Conservation (phyloP, 371 early-diverging fungal species). For the Cokeromyces recurvatus region DNA sequence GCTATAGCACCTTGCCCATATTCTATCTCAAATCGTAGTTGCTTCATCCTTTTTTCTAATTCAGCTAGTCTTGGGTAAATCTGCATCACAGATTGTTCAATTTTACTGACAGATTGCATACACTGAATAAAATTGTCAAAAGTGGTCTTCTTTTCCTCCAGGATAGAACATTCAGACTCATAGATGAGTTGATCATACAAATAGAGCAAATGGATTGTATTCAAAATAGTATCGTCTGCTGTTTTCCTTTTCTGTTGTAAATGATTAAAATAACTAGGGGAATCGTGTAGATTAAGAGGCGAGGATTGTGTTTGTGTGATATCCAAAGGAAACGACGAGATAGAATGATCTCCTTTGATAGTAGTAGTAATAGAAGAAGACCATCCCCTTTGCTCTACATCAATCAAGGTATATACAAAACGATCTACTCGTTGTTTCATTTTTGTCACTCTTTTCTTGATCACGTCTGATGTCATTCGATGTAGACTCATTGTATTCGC, state of each 20-base stretch:
- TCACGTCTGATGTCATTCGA: slow-evolving; percentile 7
- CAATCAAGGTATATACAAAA: background rate
- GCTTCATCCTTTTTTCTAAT: slow-evolving; percentile 7
- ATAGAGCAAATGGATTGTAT: slow-evolving; percentile 5
- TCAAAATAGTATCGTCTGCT: background rate
- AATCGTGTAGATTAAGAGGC: background rate
- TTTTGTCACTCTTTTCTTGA: slow-evolving; percentile 1
- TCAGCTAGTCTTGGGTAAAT: slow-evolving; percentile 15
- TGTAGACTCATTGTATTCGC: background rate
- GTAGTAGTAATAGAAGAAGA: no score
- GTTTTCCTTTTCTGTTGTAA: background rate
- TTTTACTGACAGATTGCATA: slow-evolving; percentile 15
- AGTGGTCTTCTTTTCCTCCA: slow-evolving; percentile 2
- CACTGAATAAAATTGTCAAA: slow-evolving; percentile 7
- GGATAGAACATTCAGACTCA: slow-evolving; percentile 3
- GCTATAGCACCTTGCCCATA: slow-evolving; percentile 1
- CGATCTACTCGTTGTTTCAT: background rate
- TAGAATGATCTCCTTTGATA: no score
- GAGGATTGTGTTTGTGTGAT: background rate
- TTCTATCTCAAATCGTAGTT: slow-evolving; percentile 7
- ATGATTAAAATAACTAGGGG: background rate
- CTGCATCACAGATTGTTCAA: slow-evolving; percentile 13
- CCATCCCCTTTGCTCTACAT: background rate
- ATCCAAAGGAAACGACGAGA: no score
- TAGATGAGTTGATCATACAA: slow-evolving; percentile 1